Evolutionary conservation across 768 basidiomycete genomes (phyloP).

Genomic region (Lentinula lateritia): DNA sequence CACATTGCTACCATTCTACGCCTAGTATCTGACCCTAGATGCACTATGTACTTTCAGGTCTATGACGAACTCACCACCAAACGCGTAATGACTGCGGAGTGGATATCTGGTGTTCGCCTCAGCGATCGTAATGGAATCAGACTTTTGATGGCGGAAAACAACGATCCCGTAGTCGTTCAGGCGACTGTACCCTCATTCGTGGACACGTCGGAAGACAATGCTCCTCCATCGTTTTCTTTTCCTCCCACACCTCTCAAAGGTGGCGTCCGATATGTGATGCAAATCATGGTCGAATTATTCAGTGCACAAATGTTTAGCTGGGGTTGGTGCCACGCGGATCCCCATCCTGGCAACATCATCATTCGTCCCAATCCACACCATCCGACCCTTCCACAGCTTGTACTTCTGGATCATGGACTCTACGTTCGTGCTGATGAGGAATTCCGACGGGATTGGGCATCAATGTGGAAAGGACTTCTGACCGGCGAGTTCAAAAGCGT

Average conservation of each 20-base stretch:
- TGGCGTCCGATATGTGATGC: constrained; percentile 66
- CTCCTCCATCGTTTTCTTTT: constrained; percentile 19
- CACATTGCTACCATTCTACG: neutral
- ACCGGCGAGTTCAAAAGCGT: constrained; percentile 50
- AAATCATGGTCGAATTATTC: constrained; percentile 83
- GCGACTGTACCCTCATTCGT: constrained; percentile 8
- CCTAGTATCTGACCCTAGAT: neutral
- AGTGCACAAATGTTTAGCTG: constrained; percentile 88
- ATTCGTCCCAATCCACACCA: constrained; percentile 52
- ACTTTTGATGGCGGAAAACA: constrained; percentile 50
- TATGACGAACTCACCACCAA: constrained; percentile 69
- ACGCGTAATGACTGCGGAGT: constrained; percentile 79
- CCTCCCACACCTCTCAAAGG: constrained; percentile 44
- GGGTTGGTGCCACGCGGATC: constrained; percentile 83
- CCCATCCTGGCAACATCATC: constrained; percentile 75
- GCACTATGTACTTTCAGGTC: constrained; percentile 16
- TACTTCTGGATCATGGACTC: constrained; percentile 89
- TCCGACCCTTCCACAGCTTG: constrained; percentile 51
- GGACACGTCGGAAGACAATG: neutral
- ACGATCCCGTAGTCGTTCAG: constrained; percentile 3
- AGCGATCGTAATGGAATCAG: constrained; percentile 57
- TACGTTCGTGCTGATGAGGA: constrained; percentile 56
- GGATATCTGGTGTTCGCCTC: constrained; percentile 74
- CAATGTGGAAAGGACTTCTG: constrained; percentile 67
- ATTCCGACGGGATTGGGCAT: constrained; percentile 74